These are phyloP conservation scores for Colletotrichum trifolii DNA, from an alignment of 2,329 filamentous ascomycete species.

Conservation along the genomic window DNA sequence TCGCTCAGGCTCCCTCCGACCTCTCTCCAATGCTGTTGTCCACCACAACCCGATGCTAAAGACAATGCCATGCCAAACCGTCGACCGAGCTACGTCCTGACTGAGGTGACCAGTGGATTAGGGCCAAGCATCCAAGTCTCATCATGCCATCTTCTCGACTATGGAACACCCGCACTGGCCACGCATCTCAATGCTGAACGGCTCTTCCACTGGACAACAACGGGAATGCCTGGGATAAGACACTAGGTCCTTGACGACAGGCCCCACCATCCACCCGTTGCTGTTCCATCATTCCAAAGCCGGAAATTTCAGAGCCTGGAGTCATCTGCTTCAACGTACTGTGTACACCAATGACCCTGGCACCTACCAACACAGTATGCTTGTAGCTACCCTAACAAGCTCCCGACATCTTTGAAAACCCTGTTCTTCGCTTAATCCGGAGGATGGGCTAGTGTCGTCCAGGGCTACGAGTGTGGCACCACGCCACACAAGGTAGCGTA, in stretches of 20 bases:
- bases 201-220: conserved; percentile 28
- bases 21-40: background rate
- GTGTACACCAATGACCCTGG: conserved; percentile 1
- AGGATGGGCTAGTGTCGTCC: conserved; percentile 4
- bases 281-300: conserved; percentile 27
- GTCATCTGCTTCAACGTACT: background rate
- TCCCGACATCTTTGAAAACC: conserved; percentile 13
- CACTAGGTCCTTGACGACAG: conserved; percentile 22
- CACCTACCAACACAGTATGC: background rate
- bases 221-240: conserved; percentile 24
- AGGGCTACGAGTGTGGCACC: too few species aligned
- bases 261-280: conserved; percentile 23
- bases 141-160: conserved; percentile 26
- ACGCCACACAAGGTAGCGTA: too few species aligned
- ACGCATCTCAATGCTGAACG: conserved; percentile 33
- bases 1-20: background rate
- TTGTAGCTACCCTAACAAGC: conserved; percentile 3
- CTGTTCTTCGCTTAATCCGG: conserved; percentile 26
- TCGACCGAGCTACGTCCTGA: conserved; percentile 16
- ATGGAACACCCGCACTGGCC: conserved; percentile 32
- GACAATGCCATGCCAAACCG: background rate
- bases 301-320: conserved; percentile 21
- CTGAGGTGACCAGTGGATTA: conserved; percentile 10
- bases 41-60: background rate
- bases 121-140: conserved; percentile 23